Evolutionary conservation across 768 basidiomycete genomes (phyloP).

Genomic region (Grammothele lineata): DNA sequence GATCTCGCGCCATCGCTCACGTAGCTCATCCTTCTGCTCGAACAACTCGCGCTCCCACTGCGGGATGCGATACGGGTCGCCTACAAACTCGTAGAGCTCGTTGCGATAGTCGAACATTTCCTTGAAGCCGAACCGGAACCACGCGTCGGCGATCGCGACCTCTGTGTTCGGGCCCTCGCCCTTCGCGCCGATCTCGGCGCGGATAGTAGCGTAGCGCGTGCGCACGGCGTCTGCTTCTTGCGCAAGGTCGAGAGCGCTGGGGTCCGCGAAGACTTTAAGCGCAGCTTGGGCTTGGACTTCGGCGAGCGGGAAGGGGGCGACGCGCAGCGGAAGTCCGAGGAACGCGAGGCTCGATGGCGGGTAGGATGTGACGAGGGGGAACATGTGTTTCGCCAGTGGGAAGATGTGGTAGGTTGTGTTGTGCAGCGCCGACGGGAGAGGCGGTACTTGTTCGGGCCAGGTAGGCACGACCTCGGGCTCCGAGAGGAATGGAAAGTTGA

Average conservation of each 20-base stretch:
- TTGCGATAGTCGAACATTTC: constrained; percentile 72
- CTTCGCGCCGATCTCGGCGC: constrained; percentile 15
- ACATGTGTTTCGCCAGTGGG: constrained; percentile 66
- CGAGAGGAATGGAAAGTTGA: constrained; percentile 62
- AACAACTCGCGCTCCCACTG: constrained; percentile 61
- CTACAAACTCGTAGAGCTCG: constrained; percentile 40
- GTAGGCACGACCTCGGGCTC: constrained; percentile 29
- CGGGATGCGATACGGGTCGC: constrained; percentile 34
- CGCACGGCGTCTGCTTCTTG: constrained; percentile 45
- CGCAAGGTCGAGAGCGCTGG: constrained; percentile 41
- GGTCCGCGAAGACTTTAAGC: constrained; percentile 50
- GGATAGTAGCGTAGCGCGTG: constrained; percentile 43
- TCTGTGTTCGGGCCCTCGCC: too few relatives aligned
- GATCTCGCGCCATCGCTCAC: constrained; percentile 53
- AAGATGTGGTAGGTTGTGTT: constrained; percentile 67
- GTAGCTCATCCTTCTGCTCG: constrained; percentile 40
- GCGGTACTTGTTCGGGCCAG: constrained; percentile 42
- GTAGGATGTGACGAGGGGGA: constrained; percentile 49
- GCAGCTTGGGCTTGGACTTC: constrained; percentile 74
- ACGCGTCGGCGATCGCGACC: constrained; percentile 44
- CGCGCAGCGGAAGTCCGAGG: constrained; percentile 52
- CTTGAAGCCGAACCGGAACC: constrained; percentile 46
- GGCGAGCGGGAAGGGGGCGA: constrained; percentile 71
- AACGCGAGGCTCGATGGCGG: constrained; percentile 58
- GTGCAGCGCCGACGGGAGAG: constrained; percentile 47